Base-by-base conservation (phyloP, 805 yeast genomes). In the Ogataea ramenticola region DNA sequence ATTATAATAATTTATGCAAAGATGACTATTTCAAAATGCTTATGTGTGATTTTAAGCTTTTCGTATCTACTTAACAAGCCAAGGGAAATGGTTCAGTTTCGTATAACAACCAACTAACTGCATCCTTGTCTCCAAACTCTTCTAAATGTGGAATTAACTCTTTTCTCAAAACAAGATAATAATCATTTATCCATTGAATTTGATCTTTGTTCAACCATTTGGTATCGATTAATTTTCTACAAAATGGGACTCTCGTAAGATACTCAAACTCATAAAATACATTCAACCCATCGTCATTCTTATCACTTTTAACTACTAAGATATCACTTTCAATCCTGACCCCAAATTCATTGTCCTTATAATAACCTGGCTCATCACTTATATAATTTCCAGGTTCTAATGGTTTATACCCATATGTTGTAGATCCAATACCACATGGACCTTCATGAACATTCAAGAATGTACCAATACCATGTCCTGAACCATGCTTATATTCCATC, bases 381-480 rank as follows among this genome's bases (percentile, higher is more conserved):
- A 88, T 66, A 21, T 90, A 74, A 52, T 82, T 86, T 5, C 97
- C 97, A 14, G 70, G 69, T 43, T 71, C 64, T 40, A 75, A 61
- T 6, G 88, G 79, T 37, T 72, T 54, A 72, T 70, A 57, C 61
- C 68, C 58, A 49, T 61, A 62, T 14, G 54, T 50, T 5, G 43
- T 33, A 12, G 64, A 62, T 46, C 84, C 86, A 47, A 93, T 79
- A 15, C 90, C 95, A 44, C 91, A 74, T 1, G 98, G 98, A 0
- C 95, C 93, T 57, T 95, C 96, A 61, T 93, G 99, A 16, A 93
- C 98, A 60, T 84, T 83, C 39, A 95, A 77, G 59, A 74, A 91
- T 19, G 90, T 74, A 2, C 96, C 98, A n/a, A 93, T 85, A 4
- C 99, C 99, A 63, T 93, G 99, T 2, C 98, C 96, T 0, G 98